phyloP scores from a whole-genome alignment of 768 basidiomycete genomes.

The Termitomyces sp. region DNA sequence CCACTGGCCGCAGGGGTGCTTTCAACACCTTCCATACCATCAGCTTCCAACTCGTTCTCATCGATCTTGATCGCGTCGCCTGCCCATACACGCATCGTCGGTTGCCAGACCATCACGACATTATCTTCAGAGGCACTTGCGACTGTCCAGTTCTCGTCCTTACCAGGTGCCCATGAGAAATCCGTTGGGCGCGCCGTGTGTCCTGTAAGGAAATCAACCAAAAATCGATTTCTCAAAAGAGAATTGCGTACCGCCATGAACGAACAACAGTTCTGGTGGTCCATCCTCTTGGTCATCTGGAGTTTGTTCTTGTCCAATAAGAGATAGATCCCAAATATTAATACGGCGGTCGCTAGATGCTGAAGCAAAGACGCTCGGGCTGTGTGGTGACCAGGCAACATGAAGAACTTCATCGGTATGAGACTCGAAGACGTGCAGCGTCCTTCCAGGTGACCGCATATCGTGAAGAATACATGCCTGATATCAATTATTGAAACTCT shows the following conservation, averaged over 20 bases:
- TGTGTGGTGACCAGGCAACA: constrained; percentile 93
- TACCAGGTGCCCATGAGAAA: constrained; percentile 90
- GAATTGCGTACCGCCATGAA: constrained; percentile 75
- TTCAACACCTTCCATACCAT: constrained; percentile 75
- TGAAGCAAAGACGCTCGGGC: constrained; percentile 88
- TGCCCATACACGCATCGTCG: constrained; percentile 90
- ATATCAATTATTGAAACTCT: background rate
- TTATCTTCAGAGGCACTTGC: constrained; percentile 95
- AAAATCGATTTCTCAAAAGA: background rate
- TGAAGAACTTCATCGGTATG: constrained; percentile 95
- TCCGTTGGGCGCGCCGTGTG: constrained; percentile 90
- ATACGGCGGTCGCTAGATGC: constrained; percentile 91
- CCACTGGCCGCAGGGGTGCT: constrained; percentile 21
- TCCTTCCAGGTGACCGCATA: constrained; percentile 64
- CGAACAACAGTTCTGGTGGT: constrained; percentile 91
- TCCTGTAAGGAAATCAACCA: constrained; percentile 35
- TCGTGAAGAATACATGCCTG: constrained; percentile 91
- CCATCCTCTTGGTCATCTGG: constrained; percentile 99
- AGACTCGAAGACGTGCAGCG: constrained; percentile 85
- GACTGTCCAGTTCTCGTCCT: constrained; percentile 78
- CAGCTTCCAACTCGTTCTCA: constrained; percentile 78
- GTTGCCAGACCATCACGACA: constrained; percentile 96
- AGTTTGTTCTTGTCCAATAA: constrained; percentile 93
- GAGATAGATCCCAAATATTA: constrained; percentile 90
- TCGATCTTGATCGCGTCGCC: constrained; percentile 83